Conservation (phyloP, 2,329 filamentous ascomycete species). For the Colletotrichum noveboracense region DNA sequence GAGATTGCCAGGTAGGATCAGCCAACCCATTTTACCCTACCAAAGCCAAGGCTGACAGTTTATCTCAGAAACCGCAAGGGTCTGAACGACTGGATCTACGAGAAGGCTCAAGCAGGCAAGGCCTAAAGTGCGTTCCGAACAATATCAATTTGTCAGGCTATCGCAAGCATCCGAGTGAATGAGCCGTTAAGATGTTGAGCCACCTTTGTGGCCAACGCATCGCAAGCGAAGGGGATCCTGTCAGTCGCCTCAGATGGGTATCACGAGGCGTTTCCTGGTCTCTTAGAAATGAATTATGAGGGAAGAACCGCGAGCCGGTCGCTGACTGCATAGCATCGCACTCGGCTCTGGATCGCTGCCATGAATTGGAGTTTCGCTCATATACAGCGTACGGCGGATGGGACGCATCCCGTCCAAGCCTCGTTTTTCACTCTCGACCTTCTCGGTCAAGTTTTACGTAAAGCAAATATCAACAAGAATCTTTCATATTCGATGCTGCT, state of each 20-base stretch:
- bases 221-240: not conserved
- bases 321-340: not conserved
- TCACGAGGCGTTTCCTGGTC: not conserved
- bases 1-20: conserved; percentile 50
- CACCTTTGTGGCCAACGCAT: not conserved
- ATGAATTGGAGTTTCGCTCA: not conserved
- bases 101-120: conserved; percentile 73
- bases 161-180: not conserved
- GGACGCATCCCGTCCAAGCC: not conserved
- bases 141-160: not conserved
- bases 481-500: not conserved
- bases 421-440: not conserved
- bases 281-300: not conserved
- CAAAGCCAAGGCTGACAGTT: not conserved
- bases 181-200: not conserved
- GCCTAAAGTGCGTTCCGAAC: conserved; percentile 25
- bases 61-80: conserved; percentile 83
- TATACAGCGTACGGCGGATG: not conserved
- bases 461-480: not conserved
- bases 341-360: not conserved
- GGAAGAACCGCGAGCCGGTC: not conserved
- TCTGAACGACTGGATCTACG: conserved; percentile 96
- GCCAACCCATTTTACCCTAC: not conserved
- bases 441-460: not conserved
- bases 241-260: not conserved